Evolutionary conservation across 2,329 filamentous ascomycete species (phyloP).

Genomic region (Fusarium kyushuense): DNA sequence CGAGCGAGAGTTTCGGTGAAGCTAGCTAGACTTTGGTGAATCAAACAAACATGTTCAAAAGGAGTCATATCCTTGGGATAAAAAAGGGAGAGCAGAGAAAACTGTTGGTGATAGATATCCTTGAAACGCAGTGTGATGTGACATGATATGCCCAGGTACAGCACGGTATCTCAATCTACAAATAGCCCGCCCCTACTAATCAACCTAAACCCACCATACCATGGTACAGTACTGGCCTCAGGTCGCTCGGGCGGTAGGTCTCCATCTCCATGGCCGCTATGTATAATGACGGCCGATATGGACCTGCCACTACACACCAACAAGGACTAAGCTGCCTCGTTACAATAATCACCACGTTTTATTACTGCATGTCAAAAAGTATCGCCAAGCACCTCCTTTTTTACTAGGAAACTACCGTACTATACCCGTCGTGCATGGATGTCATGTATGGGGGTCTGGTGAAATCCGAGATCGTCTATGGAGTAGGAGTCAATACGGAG

Average conservation of each 20-base stretch:
- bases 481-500: constrained; percentile 5
- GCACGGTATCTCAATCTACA: constrained; percentile 31
- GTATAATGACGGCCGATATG: constrained; percentile 30
- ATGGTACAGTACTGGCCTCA: constrained; percentile 2
- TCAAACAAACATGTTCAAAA: constrained; percentile 14
- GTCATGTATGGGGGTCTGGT: constrained; percentile 19
- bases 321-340: constrained; percentile 27
- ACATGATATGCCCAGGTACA: constrained; percentile 19
- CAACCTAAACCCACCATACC: constrained; percentile 2
- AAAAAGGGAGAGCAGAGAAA: constrained; percentile 1
- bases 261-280: constrained; percentile 17
- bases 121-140: constrained; percentile 20
- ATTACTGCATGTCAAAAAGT: constrained; percentile 15
- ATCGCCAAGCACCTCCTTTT: constrained; percentile 45
- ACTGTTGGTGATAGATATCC: constrained; percentile 35
- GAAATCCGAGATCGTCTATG: constrained; percentile 43
- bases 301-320: constrained; percentile 26
- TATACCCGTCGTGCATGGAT: constrained; percentile 24
- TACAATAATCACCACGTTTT: constrained; percentile 32
- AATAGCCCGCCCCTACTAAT: constrained; percentile 4
- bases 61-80: constrained; percentile 31
- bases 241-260: constrained; percentile 3
- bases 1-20: constrained; percentile 37
- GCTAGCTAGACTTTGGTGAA: constrained; percentile 32
- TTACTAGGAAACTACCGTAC: constrained; percentile 34